Percentiles rank a stretch among this genome's conserved stretches.
Evolutionary conservation across 805 yeast species (phyloP).

Genomic region (Candida xyloterini): DNA sequence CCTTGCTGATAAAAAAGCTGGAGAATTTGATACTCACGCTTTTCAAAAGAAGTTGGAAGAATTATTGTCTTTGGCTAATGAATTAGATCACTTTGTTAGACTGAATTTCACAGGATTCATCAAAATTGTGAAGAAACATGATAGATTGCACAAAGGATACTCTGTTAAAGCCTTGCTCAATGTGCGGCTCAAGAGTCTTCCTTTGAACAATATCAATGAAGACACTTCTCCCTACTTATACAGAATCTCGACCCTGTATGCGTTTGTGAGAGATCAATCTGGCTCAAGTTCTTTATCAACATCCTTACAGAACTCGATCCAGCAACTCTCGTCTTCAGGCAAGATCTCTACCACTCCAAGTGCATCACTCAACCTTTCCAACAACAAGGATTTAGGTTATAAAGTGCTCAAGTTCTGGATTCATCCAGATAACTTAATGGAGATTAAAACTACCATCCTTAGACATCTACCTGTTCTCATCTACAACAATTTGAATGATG

Average conservation of each 20-base stretch:
- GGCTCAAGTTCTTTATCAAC: constrained; percentile 34
- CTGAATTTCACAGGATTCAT: constrained; percentile 92
- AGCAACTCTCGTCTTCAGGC: constrained; percentile 43
- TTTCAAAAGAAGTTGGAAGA: constrained; percentile 74
- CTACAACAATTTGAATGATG: constrained; percentile 52
- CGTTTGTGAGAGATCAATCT: constrained; percentile 74
- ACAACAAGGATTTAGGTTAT: constrained; percentile 31
- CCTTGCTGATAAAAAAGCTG: constrained; percentile 23
- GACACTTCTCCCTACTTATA: constrained; percentile 89
- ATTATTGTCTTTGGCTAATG: constrained; percentile 70
- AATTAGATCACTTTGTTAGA: constrained; percentile 85
- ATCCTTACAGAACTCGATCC: constrained; percentile 44
- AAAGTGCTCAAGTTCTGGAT: constrained; percentile 89
- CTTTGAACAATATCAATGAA: constrained; percentile 77
- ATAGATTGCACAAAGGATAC: constrained; percentile 80
- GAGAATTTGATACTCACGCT: constrained; percentile 50
- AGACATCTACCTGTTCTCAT: constrained; percentile 91
- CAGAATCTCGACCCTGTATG: constrained; percentile 77
- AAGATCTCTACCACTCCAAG: constrained; percentile 34
- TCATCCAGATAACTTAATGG: constrained; percentile 96
- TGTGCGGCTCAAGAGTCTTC: constrained; percentile 81
- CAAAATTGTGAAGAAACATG: constrained; percentile 95
- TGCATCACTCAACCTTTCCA: constrained; percentile 19
- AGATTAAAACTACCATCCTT: constrained; percentile 90
- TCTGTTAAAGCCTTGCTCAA: constrained; percentile 88